Evolutionary conservation across 2,329 filamentous ascomycete genomes (phyloP).

Genomic region (Talaromyces piceae): DNA sequence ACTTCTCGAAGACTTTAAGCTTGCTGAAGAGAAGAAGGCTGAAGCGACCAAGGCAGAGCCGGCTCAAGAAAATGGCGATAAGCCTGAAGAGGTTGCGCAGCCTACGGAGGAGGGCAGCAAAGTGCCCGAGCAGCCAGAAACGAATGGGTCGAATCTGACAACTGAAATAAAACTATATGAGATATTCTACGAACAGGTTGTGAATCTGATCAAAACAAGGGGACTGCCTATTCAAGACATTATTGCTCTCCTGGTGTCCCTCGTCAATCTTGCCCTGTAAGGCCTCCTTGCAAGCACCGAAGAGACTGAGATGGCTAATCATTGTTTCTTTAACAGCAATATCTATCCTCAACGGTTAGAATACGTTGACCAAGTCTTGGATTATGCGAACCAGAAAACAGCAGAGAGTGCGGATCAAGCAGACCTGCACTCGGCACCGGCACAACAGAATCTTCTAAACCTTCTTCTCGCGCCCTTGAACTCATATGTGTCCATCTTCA

Average conservation of each 20-base stretch:
- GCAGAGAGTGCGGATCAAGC: constrained; percentile 85
- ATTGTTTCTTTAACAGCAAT: constrained; percentile 44
- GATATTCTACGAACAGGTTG: constrained; percentile 89
- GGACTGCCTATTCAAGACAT: constrained; percentile 90
- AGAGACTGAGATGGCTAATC: neutral
- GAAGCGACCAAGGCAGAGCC: constrained; percentile 46
- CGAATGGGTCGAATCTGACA: constrained; percentile 29
- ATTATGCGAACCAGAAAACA: constrained; percentile 80
- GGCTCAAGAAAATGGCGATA: constrained; percentile 30
- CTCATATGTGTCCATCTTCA: constrained; percentile 89
- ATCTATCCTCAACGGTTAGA: constrained; percentile 90
- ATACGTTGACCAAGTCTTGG: constrained; percentile 89
- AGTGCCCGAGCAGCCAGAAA: constrained; percentile 23
- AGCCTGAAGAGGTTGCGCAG: constrained; percentile 4
- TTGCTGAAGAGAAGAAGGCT: constrained; percentile 39
- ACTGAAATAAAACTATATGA: constrained; percentile 82
- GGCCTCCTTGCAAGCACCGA: constrained; percentile 13
- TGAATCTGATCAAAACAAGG: constrained; percentile 82
- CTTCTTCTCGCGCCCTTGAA: constrained; percentile 86
- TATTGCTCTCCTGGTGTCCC: constrained; percentile 85
- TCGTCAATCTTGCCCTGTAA: constrained; percentile 79
- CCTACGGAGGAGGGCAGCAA: constrained; percentile 19
- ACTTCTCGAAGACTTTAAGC: constrained; percentile 67
- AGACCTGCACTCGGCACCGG: constrained; percentile 81
- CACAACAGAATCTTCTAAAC: constrained; percentile 81